A percentile compares a stretch with the other conserved stretches of the same genome.
These are phyloP conservation scores for Annulohypoxylon nitens DNA, from an alignment of 495 filamentous ascomycete genomes.

Conservation along the genomic window DNA sequence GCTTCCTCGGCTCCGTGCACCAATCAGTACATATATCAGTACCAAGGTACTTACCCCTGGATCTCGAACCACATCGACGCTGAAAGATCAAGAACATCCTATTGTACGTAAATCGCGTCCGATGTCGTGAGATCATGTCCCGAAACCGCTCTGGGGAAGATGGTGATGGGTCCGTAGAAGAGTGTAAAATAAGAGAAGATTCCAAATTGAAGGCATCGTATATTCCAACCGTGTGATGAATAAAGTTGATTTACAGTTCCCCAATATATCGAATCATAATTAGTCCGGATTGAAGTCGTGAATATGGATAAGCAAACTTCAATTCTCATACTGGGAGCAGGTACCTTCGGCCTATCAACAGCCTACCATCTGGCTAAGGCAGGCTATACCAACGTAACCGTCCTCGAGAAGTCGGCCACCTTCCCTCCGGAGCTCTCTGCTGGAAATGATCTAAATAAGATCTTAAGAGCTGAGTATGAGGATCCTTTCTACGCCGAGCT, in stretches of 20 bases:
- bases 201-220: conserved; percentile 25
- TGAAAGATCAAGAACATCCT: not conserved
- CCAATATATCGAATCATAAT: not conserved
- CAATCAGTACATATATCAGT: not conserved
- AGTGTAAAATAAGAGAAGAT: conserved; percentile 30
- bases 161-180: not conserved
- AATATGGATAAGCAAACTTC: conserved; percentile 29
- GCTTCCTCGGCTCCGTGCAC: conserved; percentile 24
- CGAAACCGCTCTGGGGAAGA: conserved; percentile 37
- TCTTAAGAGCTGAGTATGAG: conserved; percentile 68
- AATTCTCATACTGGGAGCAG: conserved; percentile 61
- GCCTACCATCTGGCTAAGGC: conserved; percentile 61
- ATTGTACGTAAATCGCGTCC: conserved; percentile 14
- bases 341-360: conserved; percentile 65
- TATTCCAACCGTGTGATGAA: not conserved
- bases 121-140: conserved; percentile 24
- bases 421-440: conserved; percentile 61
- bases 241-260: not conserved
- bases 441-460: conserved; percentile 68
- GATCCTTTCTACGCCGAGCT: conserved; percentile 67
- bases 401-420: conserved; percentile 60
- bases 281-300: not conserved
- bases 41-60: not conserved
- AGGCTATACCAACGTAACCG: conserved; percentile 59
- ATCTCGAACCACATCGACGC: not conserved